phyloP scores from a whole-genome alignment of 1,284 basidiomycete genomes.

The Coniferiporia weirii region DNA sequence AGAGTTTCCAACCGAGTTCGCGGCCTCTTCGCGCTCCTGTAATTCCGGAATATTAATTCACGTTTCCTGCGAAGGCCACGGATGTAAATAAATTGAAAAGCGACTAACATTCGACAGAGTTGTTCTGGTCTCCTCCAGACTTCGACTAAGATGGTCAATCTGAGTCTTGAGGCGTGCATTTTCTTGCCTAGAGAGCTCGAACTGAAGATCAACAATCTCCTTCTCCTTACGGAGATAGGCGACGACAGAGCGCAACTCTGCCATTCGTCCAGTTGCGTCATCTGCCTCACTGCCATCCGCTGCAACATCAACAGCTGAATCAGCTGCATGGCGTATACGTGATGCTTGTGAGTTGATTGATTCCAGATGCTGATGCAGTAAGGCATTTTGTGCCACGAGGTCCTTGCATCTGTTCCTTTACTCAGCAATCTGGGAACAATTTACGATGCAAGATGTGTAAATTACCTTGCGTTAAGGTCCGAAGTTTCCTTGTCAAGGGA shows the following conservation, averaged over 20 bases:
- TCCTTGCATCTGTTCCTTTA: slow-evolving; percentile 57
- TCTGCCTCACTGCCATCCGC: slow-evolving; percentile 42
- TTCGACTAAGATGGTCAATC: slow-evolving; percentile 67
- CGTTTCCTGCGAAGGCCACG: no score
- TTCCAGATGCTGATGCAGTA: slow-evolving; percentile 83
- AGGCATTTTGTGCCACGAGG: slow-evolving; percentile 69
- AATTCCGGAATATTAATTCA: slow-evolving; percentile 1
- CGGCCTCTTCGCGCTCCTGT: slow-evolving; percentile 75
- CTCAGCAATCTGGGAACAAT: background rate
- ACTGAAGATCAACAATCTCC: slow-evolving; percentile 84
- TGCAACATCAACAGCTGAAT: slow-evolving; percentile 33
- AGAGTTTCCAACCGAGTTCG: slow-evolving; percentile 64
- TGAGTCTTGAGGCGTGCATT: slow-evolving; percentile 71
- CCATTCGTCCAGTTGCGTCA: slow-evolving; percentile 53
- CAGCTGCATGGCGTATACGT: slow-evolving; percentile 66
- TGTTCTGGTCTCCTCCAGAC: slow-evolving; percentile 63
- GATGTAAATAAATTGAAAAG: background rate
- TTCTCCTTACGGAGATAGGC: slow-evolving; percentile 84
- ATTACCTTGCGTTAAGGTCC: slow-evolving; percentile 65
- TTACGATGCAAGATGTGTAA: background rate
- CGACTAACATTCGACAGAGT: slow-evolving; percentile 56
- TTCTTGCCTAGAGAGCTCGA: slow-evolving; percentile 84
- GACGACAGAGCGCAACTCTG: slow-evolving; percentile 77
- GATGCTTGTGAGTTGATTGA: slow-evolving; percentile 79
- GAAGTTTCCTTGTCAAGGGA: slow-evolving; percentile 72